These are phyloP conservation scores for Claviceps sp. DNA, from an alignment of 2,329 filamentous ascomycete species.

Conservation along the genomic window DNA sequence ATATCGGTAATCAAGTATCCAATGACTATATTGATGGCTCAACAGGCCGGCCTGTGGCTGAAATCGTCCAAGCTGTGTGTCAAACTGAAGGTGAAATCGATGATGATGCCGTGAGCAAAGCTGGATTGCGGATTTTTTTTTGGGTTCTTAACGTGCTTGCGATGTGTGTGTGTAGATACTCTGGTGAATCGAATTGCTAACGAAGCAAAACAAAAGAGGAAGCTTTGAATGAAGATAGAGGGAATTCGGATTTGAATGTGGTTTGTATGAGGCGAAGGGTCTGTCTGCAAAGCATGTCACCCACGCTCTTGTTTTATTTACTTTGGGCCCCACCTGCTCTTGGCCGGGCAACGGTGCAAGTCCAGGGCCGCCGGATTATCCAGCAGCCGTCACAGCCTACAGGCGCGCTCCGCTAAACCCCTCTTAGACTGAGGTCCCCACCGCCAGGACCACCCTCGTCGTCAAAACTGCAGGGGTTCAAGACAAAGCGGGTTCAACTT, in stretches of 20 bases:
- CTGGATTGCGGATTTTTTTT: constrained; percentile 21
- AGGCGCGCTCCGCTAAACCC: not conserved
- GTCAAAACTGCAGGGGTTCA: not conserved
- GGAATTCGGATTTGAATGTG: constrained; percentile 10
- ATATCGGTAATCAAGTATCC: constrained; percentile 28
- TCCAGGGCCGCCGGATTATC: constrained; percentile 5
- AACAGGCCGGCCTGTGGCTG: constrained; percentile 20
- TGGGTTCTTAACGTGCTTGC: not conserved
- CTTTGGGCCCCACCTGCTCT: constrained; percentile 21
- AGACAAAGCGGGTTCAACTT: too few species aligned
- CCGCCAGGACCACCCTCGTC: not conserved
- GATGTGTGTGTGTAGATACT: not conserved
- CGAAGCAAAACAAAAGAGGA: not conserved
- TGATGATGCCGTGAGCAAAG: constrained; percentile 16
- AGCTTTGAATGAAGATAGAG: not conserved
- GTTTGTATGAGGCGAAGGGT: constrained; percentile 15
- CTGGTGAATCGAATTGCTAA: constrained; percentile 7
- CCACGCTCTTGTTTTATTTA: constrained; percentile 31
- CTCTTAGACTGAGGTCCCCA: not conserved
- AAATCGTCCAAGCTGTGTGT: constrained; percentile 25
- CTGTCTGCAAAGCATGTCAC: constrained; percentile 7
- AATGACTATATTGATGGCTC: constrained; percentile 33
- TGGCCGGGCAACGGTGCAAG: constrained; percentile 23
- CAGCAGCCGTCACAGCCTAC: constrained; percentile 1
- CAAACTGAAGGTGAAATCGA: constrained; percentile 25